Evolutionary conservation across 768 basidiomycete species (phyloP).

Genomic region (Trametopsis cervina): DNA sequence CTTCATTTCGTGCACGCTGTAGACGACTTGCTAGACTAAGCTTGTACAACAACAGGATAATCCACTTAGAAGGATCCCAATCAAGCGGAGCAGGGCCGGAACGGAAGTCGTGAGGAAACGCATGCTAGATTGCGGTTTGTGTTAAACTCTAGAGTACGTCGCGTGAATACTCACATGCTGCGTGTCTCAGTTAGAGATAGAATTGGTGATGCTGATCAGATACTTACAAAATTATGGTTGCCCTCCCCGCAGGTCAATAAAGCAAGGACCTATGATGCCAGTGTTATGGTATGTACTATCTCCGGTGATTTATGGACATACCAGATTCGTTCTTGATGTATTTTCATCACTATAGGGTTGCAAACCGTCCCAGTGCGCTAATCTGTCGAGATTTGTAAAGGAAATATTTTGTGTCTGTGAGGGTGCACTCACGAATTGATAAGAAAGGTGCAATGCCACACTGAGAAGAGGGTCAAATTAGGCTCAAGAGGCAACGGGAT

Average conservation of each 20-base stretch:
- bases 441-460: conserved; percentile 69
- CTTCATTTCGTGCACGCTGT: conserved; percentile 40
- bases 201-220: neutral
- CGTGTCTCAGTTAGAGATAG: neutral
- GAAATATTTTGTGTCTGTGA: neutral
- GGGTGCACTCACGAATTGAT: conserved; percentile 53
- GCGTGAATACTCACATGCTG: conserved; percentile 36
- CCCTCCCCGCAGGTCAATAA: conserved; percentile 71
- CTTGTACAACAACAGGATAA: conserved; percentile 46
- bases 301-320: conserved; percentile 26
- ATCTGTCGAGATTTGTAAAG: conserved; percentile 25
- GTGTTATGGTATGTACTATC: neutral
- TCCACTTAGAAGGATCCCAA: conserved; percentile 84
- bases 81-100: conserved; percentile 53
- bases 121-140: conserved; percentile 38
- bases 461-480: too few relatives aligned
- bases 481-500: too few relatives aligned
- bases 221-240: conserved; percentile 67
- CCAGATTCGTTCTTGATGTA: conserved; percentile 67
- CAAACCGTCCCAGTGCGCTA: conserved; percentile 78
- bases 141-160: neutral
- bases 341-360: conserved; percentile 80
- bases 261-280: conserved; percentile 45
- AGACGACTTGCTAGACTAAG: conserved; percentile 42
- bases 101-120: conserved; percentile 74